These are phyloP conservation scores for Cercospora berteroae DNA, from an alignment of 2,329 filamentous ascomycete genomes.

Conservation along the genomic window DNA sequence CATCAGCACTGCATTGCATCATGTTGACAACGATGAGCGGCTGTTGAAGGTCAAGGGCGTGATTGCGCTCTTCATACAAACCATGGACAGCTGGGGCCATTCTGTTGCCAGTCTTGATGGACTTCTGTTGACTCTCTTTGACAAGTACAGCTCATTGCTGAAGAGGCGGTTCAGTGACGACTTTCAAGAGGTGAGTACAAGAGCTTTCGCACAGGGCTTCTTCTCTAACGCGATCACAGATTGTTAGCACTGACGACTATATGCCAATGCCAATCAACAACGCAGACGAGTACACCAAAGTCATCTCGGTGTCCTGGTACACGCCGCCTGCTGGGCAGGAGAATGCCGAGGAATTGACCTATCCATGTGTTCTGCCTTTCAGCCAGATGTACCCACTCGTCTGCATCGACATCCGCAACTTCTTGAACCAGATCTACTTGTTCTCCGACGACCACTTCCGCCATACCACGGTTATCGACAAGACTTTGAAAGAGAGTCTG, in stretches of 20 bases:
- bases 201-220: background rate
- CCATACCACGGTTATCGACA: slow-evolving; percentile 83
- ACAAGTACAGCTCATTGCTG: slow-evolving; percentile 88
- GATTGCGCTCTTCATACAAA: slow-evolving; percentile 92
- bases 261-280: slow-evolving; percentile 99
- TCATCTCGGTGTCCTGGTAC: slow-evolving; percentile 96
- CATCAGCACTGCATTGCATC: slow-evolving; percentile 73
- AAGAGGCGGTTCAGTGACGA: slow-evolving; percentile 92
- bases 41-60: slow-evolving; percentile 93
- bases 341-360: slow-evolving; percentile 70
- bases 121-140: slow-evolving; percentile 83
- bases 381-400: slow-evolving; percentile 98
- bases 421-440: slow-evolving; percentile 96
- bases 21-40: slow-evolving; percentile 83
- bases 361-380: slow-evolving; percentile 90
- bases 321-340: slow-evolving; percentile 66
- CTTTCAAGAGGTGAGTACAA: slow-evolving; percentile 73
- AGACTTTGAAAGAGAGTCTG: slow-evolving; percentile 81
- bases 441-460: slow-evolving; percentile 97
- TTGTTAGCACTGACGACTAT: slow-evolving; percentile 90
- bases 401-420: slow-evolving; percentile 97
- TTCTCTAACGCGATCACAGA: slow-evolving; percentile 40
- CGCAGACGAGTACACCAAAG: slow-evolving; percentile 88
- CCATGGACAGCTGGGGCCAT: slow-evolving; percentile 96
- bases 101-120: slow-evolving; percentile 76